These are phyloP conservation scores for Acidiella bohemica DNA, from an alignment of 495 filamentous ascomycete species.

Conservation along the genomic window DNA sequence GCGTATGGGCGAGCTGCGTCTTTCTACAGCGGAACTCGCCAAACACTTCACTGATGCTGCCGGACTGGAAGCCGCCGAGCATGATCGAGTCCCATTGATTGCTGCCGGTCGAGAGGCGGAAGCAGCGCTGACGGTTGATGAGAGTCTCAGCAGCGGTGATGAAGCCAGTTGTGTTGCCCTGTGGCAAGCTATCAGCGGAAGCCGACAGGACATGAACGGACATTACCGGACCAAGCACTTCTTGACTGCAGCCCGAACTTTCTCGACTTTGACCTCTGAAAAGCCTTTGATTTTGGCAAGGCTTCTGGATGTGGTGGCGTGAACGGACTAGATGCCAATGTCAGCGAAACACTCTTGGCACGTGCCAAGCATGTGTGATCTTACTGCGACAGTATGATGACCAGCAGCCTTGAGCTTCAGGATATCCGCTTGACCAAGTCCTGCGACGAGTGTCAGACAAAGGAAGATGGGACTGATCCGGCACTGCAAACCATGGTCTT, in stretches of 20 bases:
- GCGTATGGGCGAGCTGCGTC: conserved; percentile 37
- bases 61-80: conserved; percentile 63
- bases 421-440: conserved; percentile 62
- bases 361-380: too few relatives aligned
- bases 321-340: too few relatives aligned
- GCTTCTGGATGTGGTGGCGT: conserved; percentile 49
- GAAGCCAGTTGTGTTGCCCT: conserved; percentile 58
- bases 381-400: conserved; percentile 58
- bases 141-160: conserved; percentile 61
- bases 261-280: conserved; percentile 70
- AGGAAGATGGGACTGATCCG: too few relatives aligned
- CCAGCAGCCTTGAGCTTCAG: conserved; percentile 57
- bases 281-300: conserved; percentile 68
- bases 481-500: conserved; percentile 55
- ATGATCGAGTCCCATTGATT: conserved; percentile 65
- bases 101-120: conserved; percentile 59
- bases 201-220: too few relatives aligned
- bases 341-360: too few relatives aligned
- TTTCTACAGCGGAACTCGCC: conserved; percentile 71
- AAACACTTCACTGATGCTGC: conserved; percentile 63
- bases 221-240: conserved; percentile 54
- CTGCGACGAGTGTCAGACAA: conserved; percentile 28
- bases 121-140: conserved; percentile 52
- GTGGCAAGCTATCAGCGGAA: too few relatives aligned
- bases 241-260: conserved; percentile 61